A percentile compares a stretch with the other conserved stretches of the same genome.
Conservation (phyloP, 257 asterid genomes). For the Solanum pinnatisectum region DNA sequence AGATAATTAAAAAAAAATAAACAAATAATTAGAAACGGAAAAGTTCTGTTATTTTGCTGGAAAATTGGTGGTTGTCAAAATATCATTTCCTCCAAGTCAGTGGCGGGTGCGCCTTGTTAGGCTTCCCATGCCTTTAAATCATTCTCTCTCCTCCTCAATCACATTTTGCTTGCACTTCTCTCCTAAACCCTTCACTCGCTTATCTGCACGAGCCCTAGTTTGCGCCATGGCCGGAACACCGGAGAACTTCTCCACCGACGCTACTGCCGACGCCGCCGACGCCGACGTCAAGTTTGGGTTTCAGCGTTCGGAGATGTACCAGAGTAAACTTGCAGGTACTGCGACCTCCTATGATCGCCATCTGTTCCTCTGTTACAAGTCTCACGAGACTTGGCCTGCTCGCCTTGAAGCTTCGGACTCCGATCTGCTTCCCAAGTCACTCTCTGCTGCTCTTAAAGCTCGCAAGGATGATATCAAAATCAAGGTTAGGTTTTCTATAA, state of each 20-base stretch:
- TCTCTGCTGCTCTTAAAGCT: conserved; percentile 54
- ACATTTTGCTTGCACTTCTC: conserved; percentile 11
- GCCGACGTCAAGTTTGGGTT: conserved; percentile 51
- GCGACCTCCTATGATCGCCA: conserved; percentile 74
- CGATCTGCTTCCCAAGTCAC: conserved; percentile 76
- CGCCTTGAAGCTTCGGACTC: conserved; percentile 68
- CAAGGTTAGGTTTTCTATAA: conserved; percentile 30
- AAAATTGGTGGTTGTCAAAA: not conserved
- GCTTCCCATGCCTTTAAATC: not conserved
- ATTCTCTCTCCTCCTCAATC: not conserved
- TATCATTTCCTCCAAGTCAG: not conserved
- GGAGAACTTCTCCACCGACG: conserved; percentile 33
- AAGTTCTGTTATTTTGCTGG: not conserved
- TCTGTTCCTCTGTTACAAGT: conserved; percentile 81
- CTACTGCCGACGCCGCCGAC: not conserved
- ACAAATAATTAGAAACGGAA: no score
- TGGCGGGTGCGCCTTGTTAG: not conserved
- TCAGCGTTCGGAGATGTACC: conserved; percentile 69
- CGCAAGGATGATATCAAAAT: conserved; percentile 46
- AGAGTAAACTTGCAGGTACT: conserved; percentile 49
- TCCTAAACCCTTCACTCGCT: conserved; percentile 4
- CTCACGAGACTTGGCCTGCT: conserved; percentile 79
- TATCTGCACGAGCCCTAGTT: conserved; percentile 3
- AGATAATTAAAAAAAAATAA: no score
- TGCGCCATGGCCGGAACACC: conserved; percentile 58